These are phyloP conservation scores for Moniliophthora roreri DNA, from an alignment of 1,284 basidiomycete genomes.

Conservation along the genomic window DNA sequence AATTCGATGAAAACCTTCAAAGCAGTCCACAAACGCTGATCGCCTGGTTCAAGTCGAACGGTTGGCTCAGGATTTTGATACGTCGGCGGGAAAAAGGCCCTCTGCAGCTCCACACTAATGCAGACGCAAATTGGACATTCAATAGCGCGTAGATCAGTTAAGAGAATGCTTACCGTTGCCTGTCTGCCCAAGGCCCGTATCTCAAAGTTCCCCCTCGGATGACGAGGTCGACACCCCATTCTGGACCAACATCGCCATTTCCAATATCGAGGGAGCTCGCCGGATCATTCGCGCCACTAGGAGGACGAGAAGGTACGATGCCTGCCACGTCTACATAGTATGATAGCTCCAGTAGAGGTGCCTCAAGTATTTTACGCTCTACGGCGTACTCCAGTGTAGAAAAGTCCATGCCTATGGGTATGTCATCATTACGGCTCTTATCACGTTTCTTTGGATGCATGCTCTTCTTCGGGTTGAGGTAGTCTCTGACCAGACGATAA, in stretches of 20 bases:
- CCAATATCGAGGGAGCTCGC: conserved; percentile 68
- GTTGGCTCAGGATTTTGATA: conserved; percentile 68
- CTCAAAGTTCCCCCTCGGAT: conserved; percentile 72
- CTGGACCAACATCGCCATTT: conserved; percentile 85
- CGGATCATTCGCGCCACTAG: conserved; percentile 32
- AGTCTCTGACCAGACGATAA: conserved; percentile 35
- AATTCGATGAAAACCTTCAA: conserved; percentile 82
- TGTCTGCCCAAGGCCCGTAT: conserved; percentile 94
- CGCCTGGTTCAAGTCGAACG: conserved; percentile 64
- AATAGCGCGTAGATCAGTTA: not conserved
- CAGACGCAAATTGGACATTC: not conserved
- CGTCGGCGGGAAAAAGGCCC: conserved; percentile 77
- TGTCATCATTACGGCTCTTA: conserved; percentile 50
- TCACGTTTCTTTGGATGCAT: conserved; percentile 32
- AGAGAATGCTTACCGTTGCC: conserved; percentile 64
- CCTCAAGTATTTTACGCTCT: conserved; percentile 80
- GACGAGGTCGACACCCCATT: conserved; percentile 89
- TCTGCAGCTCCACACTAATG: conserved; percentile 71
- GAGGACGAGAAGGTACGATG: conserved; percentile 48
- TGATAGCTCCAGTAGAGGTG: conserved; percentile 70
- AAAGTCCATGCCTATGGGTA: conserved; percentile 54
- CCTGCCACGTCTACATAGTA: conserved; percentile 85
- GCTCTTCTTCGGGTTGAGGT: conserved; percentile 10
- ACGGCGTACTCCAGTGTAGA: conserved; percentile 79
- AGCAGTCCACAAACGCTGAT: conserved; percentile 78